Evolutionary conservation across 495 filamentous ascomycete species (phyloP).

Genomic region (Endocarpon pusillum): DNA sequence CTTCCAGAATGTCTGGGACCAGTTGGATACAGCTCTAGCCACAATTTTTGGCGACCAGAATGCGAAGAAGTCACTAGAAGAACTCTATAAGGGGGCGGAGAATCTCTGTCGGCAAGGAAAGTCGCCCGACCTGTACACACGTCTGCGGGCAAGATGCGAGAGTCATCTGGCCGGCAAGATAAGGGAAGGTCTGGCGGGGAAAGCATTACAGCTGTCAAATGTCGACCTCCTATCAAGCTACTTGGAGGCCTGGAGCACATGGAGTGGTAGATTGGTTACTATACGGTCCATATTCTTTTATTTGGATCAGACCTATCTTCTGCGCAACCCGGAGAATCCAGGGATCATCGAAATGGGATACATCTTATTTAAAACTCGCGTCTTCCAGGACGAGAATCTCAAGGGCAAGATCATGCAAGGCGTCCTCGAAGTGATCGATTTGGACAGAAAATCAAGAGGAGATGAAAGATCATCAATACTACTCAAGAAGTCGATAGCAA

Average conservation of each 20-base stretch:
- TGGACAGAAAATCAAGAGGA: conserved; percentile 41
- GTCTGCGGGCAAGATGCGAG: conserved; percentile 44
- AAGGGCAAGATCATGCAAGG: conserved; percentile 45
- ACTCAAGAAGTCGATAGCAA: conserved; percentile 52
- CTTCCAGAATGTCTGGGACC: conserved; percentile 50
- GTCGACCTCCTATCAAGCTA: conserved; percentile 48
- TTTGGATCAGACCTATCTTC: conserved; percentile 74
- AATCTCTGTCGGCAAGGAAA: conserved; percentile 67
- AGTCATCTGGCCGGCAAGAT: conserved; percentile 40
- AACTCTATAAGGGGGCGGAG: conserved; percentile 78
- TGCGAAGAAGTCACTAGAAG: conserved; percentile 55
- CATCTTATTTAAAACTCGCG: conserved; percentile 34
- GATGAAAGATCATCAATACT: conserved; percentile 32
- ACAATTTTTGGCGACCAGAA: conserved; percentile 50
- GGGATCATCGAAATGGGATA: conserved; percentile 44
- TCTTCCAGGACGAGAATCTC: conserved; percentile 35
- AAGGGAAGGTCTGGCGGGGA: conserved; percentile 32
- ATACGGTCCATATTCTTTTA: conserved; percentile 82
- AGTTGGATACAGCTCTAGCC: conserved; percentile 53
- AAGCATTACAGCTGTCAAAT: conserved; percentile 31
- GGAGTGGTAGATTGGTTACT: conserved; percentile 47
- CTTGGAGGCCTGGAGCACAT: conserved; percentile 54
- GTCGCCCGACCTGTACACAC: conserved; percentile 43
- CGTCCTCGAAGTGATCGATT: conserved; percentile 56
- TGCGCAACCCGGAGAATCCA: conserved; percentile 39